phyloP scores from a whole-genome alignment of 2,329 filamentous ascomycete genomes.

The Ophiostoma sp. region DNA sequence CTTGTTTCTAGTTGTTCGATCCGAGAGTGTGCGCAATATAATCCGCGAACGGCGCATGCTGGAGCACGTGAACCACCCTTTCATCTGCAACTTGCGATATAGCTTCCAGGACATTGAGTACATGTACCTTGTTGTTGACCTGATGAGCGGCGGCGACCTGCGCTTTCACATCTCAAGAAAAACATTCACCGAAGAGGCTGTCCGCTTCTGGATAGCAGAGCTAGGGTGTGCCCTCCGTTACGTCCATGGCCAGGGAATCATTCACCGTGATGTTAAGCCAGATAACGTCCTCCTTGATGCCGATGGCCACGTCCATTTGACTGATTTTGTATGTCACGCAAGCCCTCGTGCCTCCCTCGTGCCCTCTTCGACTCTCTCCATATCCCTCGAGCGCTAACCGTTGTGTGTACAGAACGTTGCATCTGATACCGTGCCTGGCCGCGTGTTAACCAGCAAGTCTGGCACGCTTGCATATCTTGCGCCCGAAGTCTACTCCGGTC shows the following conservation, averaged over 20 bases:
- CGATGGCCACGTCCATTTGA: constrained; percentile 91
- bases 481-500: constrained; percentile 88
- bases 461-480: constrained; percentile 93
- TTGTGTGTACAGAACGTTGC: constrained; percentile 72
- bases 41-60: constrained; percentile 96
- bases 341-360: background rate
- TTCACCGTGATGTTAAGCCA: constrained; percentile 86
- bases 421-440: constrained; percentile 80
- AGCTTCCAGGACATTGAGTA: constrained; percentile 99
- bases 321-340: constrained; percentile 72
- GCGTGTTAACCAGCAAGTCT: constrained; percentile 86
- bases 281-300: constrained; percentile 85
- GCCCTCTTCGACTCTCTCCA: background rate
- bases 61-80: constrained; percentile 94
- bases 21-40: constrained; percentile 96
- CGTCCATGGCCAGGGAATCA: constrained; percentile 78
- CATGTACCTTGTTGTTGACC: constrained; percentile 95
- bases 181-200: constrained; percentile 94
- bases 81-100: constrained; percentile 96
- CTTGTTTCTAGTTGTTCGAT: constrained; percentile 70
- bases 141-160: constrained; percentile 96
- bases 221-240: constrained; percentile 86
- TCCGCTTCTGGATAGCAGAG: constrained; percentile 95
- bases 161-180: constrained; percentile 97
- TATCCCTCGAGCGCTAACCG: constrained; percentile 9